phyloP scores from a whole-genome alignment of 1,284 basidiomycete species.

The Fomitopsis pinicola region DNA sequence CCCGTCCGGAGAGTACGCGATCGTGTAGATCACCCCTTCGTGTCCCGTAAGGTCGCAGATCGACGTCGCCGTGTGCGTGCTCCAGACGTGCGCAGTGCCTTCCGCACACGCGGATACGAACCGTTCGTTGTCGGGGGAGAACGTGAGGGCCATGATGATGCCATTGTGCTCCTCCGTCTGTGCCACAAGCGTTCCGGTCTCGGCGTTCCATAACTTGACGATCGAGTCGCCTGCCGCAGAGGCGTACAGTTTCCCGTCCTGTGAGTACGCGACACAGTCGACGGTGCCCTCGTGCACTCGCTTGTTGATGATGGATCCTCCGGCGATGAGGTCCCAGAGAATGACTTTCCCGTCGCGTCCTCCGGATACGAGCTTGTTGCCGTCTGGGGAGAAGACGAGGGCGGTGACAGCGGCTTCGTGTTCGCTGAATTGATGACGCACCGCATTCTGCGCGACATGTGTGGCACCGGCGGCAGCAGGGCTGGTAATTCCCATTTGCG shows the following conservation, averaged over 20 bases:
- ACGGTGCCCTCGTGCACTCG: constrained; percentile 12
- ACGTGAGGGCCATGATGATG: constrained; percentile 7
- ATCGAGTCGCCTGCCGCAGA: constrained; percentile 17
- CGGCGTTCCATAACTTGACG: constrained; percentile 14
- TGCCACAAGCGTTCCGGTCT: constrained; percentile 1
- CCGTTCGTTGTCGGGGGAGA: constrained; percentile 15
- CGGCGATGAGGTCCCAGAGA: constrained; percentile 6
- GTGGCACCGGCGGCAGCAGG: neutral
- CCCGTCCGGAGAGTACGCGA: constrained; percentile 14
- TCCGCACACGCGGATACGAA: constrained; percentile 19
- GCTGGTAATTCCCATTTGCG: constrained; percentile 7
- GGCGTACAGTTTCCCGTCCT: constrained; percentile 14
- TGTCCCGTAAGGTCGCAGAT: constrained; percentile 8
- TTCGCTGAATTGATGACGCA: neutral
- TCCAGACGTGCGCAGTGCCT: constrained; percentile 17
- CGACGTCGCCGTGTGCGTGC: constrained; percentile 10
- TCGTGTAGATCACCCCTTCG: constrained; percentile 8
- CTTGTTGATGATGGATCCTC: neutral
- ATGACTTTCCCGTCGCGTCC: constrained; percentile 8
- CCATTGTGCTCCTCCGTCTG: constrained; percentile 2
- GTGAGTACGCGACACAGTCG: constrained; percentile 15
- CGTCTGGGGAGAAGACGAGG: constrained; percentile 19
- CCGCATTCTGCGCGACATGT: constrained; percentile 1
- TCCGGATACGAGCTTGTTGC: constrained; percentile 14
- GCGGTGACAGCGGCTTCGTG: constrained; percentile 13